Conservation (phyloP, 495 filamentous ascomycete genomes). For the Hypomontagnella monticulosa region DNA sequence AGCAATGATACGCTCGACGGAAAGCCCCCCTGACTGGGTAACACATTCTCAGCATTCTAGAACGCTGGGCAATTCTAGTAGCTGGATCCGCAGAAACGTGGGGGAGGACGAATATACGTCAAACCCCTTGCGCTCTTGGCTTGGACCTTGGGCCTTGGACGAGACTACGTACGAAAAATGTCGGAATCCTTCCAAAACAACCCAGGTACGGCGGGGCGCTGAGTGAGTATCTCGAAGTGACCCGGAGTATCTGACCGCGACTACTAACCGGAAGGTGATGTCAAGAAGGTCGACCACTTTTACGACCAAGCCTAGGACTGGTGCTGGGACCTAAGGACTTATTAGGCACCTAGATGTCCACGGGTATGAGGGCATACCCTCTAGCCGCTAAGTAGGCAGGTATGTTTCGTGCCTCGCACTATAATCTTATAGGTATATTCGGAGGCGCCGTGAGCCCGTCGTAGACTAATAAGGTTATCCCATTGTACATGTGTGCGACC, state of each 20-base stretch:
- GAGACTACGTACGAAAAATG: conserved; percentile 19
- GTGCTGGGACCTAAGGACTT: conserved; percentile 1
- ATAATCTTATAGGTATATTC: conserved; percentile 15
- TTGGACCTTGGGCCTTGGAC: conserved; percentile 7
- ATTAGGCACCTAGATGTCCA: not conserved
- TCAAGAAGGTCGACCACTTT: conserved; percentile 14
- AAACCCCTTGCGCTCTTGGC: conserved; percentile 23
- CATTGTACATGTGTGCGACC: conserved; percentile 22
- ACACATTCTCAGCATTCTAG: conserved; percentile 35
- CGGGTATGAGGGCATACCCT: conserved; percentile 1
- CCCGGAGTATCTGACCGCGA: conserved; percentile 18
- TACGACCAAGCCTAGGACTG: conserved; percentile 8
- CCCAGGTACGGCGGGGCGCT: not conserved
- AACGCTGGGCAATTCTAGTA: conserved; percentile 34
- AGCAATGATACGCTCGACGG: conserved; percentile 24
- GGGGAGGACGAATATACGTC: conserved; percentile 24
- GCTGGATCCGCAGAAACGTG: conserved; percentile 36
- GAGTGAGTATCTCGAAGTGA: conserved; percentile 18
- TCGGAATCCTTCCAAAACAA: conserved; percentile 32
- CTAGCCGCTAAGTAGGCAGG: too few species aligned
- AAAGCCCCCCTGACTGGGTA: conserved; percentile 20
- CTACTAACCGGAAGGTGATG: conserved; percentile 8
- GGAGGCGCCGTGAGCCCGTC: conserved; percentile 10
- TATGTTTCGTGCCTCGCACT: not conserved
- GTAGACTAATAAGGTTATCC: conserved; percentile 28